These are phyloP conservation scores for Colletotrichum higginsianum DNA, from an alignment of 2,329 filamentous ascomycete species.

Conservation along the genomic window DNA sequence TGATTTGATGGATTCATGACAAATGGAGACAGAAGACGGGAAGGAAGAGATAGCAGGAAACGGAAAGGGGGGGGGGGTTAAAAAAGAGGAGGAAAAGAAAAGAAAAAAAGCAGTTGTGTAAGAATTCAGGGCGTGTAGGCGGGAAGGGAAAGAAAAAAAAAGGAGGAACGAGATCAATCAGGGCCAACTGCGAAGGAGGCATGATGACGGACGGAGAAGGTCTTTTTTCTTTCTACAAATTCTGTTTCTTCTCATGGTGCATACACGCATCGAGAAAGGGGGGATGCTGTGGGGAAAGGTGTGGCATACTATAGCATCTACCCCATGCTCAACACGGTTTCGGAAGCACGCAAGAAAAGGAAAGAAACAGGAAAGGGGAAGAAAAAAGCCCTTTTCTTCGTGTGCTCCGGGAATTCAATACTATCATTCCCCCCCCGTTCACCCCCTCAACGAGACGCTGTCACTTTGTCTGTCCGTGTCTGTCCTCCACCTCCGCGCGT, in stretches of 20 bases:
- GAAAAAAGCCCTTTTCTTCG: too few species aligned
- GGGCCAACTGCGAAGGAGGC: neutral
- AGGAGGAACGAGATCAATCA: neutral
- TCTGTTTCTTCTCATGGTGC: neutral
- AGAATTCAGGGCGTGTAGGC: neutral
- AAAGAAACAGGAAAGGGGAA: too few species aligned
- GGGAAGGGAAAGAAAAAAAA: neutral
- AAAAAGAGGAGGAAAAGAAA: neutral
- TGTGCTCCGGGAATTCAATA: too few species aligned
- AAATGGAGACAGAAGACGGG: neutral
- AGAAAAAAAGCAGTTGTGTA: neutral
- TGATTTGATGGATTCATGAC: constrained; percentile 24
- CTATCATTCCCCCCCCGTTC: too few species aligned
- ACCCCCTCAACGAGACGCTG: too few species aligned
- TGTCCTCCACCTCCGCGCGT: too few species aligned
- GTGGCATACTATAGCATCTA: too few species aligned
- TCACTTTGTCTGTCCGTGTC: too few species aligned
- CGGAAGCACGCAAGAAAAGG: neutral
- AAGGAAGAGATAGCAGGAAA: neutral
- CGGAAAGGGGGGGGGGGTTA: too few species aligned
- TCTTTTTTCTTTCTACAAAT: too few species aligned
- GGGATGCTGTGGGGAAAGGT: neutral
- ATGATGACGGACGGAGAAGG: neutral
- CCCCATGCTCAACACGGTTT: neutral
- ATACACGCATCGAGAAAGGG: neutral